Conservation (phyloP, 768 basidiomycete species). For the Calocera cornea region DNA sequence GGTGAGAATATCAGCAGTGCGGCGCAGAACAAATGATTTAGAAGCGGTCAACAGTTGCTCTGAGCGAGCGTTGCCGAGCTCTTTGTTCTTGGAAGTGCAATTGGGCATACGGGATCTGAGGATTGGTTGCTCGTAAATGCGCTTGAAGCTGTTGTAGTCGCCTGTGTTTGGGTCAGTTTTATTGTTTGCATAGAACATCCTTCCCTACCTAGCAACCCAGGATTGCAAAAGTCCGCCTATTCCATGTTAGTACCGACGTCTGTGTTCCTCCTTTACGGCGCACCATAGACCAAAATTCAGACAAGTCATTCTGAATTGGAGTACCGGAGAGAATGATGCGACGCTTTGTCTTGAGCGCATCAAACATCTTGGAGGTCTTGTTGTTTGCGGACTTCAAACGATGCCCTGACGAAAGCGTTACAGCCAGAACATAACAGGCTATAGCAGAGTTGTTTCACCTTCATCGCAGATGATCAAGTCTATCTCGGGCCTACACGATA, state of each 20-base stretch:
- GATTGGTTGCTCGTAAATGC: constrained; percentile 79
- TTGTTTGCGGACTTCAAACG: constrained; percentile 82
- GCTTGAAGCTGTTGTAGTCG: constrained; percentile 59
- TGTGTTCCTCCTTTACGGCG: constrained; percentile 14
- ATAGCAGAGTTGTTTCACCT: constrained; percentile 32
- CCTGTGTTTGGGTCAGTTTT: constrained; percentile 30
- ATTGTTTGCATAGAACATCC: background rate
- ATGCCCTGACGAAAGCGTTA: constrained; percentile 47
- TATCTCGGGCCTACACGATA: constrained; percentile 56
- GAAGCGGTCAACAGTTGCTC: constrained; percentile 62
- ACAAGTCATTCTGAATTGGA: constrained; percentile 90
- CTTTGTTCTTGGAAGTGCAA: constrained; percentile 54
- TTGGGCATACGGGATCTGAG: constrained; percentile 70
- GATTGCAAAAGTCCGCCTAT: constrained; percentile 88
- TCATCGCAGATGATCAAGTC: constrained; percentile 93
- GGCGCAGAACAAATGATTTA: constrained; percentile 77
- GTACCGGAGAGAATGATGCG: constrained; percentile 90
- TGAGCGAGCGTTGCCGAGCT: constrained; percentile 63
- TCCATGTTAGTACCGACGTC: constrained; percentile 5
- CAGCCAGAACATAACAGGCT: background rate
- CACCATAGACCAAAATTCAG: constrained; percentile 96
- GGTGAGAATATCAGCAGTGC: constrained; percentile 69
- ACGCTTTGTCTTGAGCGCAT: constrained; percentile 55
- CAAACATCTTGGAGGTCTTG: constrained; percentile 81
- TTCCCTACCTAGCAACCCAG: constrained; percentile 61